A percentile compares a stretch with the other conserved stretches of the same genome.
Evolutionary conservation across 305 asterid genomes (phyloP).

Genomic region (Withania somnifera): DNA sequence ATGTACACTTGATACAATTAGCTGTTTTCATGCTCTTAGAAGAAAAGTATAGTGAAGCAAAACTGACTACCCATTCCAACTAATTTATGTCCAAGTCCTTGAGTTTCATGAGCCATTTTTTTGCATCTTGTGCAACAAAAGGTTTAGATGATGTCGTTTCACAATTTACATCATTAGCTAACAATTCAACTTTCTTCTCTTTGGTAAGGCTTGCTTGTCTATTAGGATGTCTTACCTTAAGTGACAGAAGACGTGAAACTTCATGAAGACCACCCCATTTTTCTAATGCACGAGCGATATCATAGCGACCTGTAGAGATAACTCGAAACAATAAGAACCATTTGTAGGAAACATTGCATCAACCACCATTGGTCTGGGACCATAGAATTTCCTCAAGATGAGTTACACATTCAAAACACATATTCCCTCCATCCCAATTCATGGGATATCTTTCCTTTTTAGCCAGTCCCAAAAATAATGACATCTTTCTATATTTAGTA

Average conservation of each 20-base stretch:
- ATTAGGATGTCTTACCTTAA: conserved; percentile 73
- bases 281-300: conserved; percentile 87
- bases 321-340: not conserved
- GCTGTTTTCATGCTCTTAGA: not conserved
- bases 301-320: conserved; percentile 52
- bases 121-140: conserved; percentile 48
- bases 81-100: conserved; percentile 72
- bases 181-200: conserved; percentile 42
- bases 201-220: conserved; percentile 41
- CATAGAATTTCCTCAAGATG: not conserved
- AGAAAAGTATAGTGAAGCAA: not conserved
- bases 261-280: conserved; percentile 98
- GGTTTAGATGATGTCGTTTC: conserved; percentile 31
- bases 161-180: conserved; percentile 16
- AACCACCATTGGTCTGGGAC: not conserved
- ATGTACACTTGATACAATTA: not conserved
- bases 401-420: not conserved
- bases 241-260: conserved; percentile 76
- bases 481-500: not conserved
- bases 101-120: conserved; percentile 55
- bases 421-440: not conserved
- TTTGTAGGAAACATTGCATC: not conserved
- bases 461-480: not conserved
- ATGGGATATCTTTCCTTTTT: not conserved
- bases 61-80: conserved; percentile 31